Evolutionary conservation across 805 yeast species (phyloP), one percentile per base, ranked within the genome.

Genomic region (Ogataea pignaliae): DNA sequence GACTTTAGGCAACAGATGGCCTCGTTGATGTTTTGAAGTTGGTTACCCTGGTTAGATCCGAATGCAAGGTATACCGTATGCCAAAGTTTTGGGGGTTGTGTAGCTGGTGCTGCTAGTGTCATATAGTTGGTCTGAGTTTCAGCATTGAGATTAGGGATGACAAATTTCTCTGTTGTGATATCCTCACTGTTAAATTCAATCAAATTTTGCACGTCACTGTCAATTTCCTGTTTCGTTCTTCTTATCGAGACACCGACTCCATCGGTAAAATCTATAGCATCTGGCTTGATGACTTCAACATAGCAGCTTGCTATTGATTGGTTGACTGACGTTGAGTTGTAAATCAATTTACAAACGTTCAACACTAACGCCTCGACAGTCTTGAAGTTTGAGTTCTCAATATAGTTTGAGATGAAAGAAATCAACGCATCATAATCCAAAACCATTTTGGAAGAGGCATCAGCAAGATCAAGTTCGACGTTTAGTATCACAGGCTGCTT

Each of bases 281-380:
- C 85, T 4, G 96, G 91, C 63, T 93, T 93, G 34, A 81, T 77
- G 1, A 89, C 96, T 26, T 71, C 71, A 1, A 86, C 93, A n/a
- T 50, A 51, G 37, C 71, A 62, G 11, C 36, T 34, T 3, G 31
- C 30, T 7, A 55, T 36, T 10, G 33, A 30, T n/a, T 30, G 13
- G 14, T 10, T n/a, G 9, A 47, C 43, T 2, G 44, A 33, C 5
- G 51, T 36, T 8, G 36, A 29, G 5, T 41, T 41, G 14, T 55
- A 48, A 5, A 65, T 52, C 7, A 70, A 39, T 14, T 62, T 55
- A 3, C 88, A 82, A 26, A 88, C 83, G 10, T 80, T 76, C 46
- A 81, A 76, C 3, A 87, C 95, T 38, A 93, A 71, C 0, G 97
- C 97, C 60, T 93, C 99, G 1, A 93, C 95, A 0, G 99, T 93